Conservation (phyloP, 2,329 filamentous ascomycete genomes). For the Fusarium sp. region DNA sequence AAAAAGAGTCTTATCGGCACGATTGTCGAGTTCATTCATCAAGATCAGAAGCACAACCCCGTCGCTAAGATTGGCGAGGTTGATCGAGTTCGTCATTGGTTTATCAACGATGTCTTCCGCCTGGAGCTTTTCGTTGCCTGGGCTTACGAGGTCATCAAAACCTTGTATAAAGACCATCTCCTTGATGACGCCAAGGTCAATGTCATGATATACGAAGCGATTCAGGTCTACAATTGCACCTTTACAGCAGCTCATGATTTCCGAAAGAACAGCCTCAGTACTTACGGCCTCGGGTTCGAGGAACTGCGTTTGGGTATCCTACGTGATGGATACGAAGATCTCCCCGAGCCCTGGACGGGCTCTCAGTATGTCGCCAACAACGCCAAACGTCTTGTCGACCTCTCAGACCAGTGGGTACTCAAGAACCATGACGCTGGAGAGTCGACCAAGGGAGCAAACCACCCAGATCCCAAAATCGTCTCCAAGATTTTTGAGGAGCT, state of each 20-base stretch:
- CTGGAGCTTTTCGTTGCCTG: slow-evolving; percentile 82
- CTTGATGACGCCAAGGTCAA: slow-evolving; percentile 67
- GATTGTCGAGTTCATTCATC: slow-evolving; percentile 80
- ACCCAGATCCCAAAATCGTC: slow-evolving; percentile 56
- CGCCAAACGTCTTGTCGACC: slow-evolving; percentile 68
- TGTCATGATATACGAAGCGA: slow-evolving; percentile 74
- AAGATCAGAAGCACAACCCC: slow-evolving; percentile 78
- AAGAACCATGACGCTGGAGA: slow-evolving; percentile 55
- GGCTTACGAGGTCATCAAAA: slow-evolving; percentile 81
- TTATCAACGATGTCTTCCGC: slow-evolving; percentile 78
- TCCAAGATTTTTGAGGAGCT: slow-evolving; percentile 61
- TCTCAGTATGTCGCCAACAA: slow-evolving; percentile 71
- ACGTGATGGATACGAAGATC: slow-evolving; percentile 70
- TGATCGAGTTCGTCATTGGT: slow-evolving; percentile 87
- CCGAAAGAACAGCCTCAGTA: slow-evolving; percentile 73
- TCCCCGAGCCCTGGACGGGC: slow-evolving; percentile 90
- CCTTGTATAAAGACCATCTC: slow-evolving; percentile 72
- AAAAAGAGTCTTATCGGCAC: slow-evolving; percentile 79
- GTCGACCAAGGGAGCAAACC: slow-evolving; percentile 49
- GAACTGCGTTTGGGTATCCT: slow-evolving; percentile 74
- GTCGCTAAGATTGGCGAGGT: slow-evolving; percentile 75
- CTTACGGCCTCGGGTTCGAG: slow-evolving; percentile 80
- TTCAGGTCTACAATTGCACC: slow-evolving; percentile 70
- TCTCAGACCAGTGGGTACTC: slow-evolving; percentile 67
- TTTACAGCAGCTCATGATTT: slow-evolving; percentile 73